Evolutionary conservation across 2,329 filamentous ascomycete species (phyloP).

Genomic region (Talaromyces piceae): DNA sequence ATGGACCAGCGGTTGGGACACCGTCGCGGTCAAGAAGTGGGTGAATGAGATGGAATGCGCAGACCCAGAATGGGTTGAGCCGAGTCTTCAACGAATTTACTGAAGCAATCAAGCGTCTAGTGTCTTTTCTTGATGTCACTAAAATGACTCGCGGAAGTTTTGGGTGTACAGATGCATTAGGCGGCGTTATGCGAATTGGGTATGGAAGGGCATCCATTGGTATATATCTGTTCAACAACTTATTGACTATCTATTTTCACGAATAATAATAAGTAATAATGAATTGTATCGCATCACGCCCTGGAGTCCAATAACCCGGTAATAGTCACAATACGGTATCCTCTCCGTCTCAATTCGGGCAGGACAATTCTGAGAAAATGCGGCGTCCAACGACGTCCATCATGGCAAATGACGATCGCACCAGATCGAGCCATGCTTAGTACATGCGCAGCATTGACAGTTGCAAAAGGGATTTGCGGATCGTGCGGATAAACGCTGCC

Average conservation of each 20-base stretch:
- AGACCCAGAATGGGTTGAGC: constrained; percentile 20
- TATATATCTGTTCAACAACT: too few relatives aligned
- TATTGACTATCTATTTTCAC: too few relatives aligned
- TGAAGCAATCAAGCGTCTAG: too few relatives aligned
- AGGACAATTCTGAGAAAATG: constrained; percentile 70
- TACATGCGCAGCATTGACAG: constrained; percentile 69
- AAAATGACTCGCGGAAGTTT: too few relatives aligned
- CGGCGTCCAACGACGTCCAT: constrained; percentile 71
- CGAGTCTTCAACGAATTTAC: constrained; percentile 20
- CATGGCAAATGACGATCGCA: constrained; percentile 78
- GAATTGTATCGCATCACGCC: neutral
- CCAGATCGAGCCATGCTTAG: constrained; percentile 72
- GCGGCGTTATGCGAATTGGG: neutral
- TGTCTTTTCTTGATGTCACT: too few relatives aligned
- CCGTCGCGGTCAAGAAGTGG: constrained; percentile 19
- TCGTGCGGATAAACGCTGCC: constrained; percentile 87
- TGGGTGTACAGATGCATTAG: neutral
- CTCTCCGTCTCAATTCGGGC: constrained; percentile 60
- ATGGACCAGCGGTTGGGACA: constrained; percentile 22
- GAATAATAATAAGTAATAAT: neutral
- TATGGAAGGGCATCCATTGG: too few relatives aligned
- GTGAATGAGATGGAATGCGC: constrained; percentile 15
- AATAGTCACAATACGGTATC: constrained; percentile 65
- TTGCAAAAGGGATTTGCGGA: constrained; percentile 66
- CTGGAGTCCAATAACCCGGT: constrained; percentile 51